phyloP scores from a whole-genome alignment of 2,329 filamentous ascomycete species.

The Paradendryphiella salina region DNA sequence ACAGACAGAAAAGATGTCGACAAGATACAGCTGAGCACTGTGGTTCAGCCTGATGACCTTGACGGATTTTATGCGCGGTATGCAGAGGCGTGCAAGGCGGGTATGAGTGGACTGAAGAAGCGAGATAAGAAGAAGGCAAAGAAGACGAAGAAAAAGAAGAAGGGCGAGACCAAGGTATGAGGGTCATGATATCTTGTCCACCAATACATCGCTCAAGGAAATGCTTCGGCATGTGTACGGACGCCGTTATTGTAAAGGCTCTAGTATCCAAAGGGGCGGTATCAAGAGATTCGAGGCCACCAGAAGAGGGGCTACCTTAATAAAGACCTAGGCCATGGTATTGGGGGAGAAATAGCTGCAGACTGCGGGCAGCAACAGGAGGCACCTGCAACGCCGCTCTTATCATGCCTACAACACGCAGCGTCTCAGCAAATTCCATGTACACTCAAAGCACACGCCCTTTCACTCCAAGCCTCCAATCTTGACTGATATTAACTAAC shows the following conservation, averaged over 20 bases:
- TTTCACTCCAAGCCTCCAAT: not conserved
- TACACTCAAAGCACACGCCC: not conserved
- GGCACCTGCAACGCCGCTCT: not conserved
- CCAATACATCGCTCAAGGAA: not conserved
- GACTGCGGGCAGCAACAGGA: not conserved
- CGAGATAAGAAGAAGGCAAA: slow-evolving; percentile 86
- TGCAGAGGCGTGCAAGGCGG: slow-evolving; percentile 85
- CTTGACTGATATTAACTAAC: not conserved
- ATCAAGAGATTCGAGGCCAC: not conserved
- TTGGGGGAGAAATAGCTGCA: not conserved
- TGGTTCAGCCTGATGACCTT: slow-evolving; percentile 75
- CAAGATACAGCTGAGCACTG: slow-evolving; percentile 77
- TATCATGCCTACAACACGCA: not conserved
- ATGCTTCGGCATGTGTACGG: not conserved
- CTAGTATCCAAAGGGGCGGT: not conserved
- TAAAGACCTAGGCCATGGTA: not conserved
- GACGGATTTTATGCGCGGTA: slow-evolving; percentile 83
- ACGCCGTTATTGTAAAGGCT: not conserved
- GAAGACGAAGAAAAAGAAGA: slow-evolving; percentile 73
- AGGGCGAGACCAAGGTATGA: slow-evolving; percentile 44
- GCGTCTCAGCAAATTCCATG: not conserved
- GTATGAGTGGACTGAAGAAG: slow-evolving; percentile 90
- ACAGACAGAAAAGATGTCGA: slow-evolving; percentile 52
- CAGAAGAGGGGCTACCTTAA: not conserved
- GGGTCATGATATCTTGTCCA: not conserved